Evolutionary conservation across 495 filamentous ascomycete species (phyloP), one percentile per base, ranked within the genome.

Genomic region (Mycothermus thermophilus): DNA sequence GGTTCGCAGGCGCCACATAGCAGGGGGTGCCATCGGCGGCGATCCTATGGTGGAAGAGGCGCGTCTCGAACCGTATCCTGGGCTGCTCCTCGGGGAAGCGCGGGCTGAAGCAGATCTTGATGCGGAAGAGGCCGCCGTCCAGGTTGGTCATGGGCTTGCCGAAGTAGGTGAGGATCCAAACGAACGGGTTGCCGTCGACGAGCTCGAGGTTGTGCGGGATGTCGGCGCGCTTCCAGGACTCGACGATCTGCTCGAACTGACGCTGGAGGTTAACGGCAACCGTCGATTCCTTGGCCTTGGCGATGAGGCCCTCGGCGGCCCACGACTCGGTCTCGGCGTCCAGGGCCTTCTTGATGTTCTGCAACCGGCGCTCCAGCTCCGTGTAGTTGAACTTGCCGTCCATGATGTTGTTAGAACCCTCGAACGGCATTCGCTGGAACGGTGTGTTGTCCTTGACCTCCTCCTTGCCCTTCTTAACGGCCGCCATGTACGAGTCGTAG

Each of bases 81-180:
- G 92, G 90, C 42, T 94, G 87, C 42, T 90, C 83, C n/a, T 80
- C 74, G 0, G 90, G 90, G 47, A 93, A 93, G 8, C 76, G 69
- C n/a, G 86, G 77, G 45, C 86, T 93, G 54, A 96, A 75, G 45
- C 63, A 67, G 19, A 96, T 66, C 44, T 67, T 77, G 47, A 95
- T 77, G 35, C 69, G 70, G 61, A 95, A 87, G 34, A 96, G 67
- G 5, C 90, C 90, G 5, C 90, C 90, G 40, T 96, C 92, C 4
- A 94, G 69, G 43, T 86, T 82, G 0, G 88, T 93, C 80, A 90
- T 92, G 2, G 88, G 83, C 32, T 80, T 74, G 23, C 90, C 90
- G 49, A 94, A 90, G 54, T 93, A 86, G 0, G 80, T 87, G 33
- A 77, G 40, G 5, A 58, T 34, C 74, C 74, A 77, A 24, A 72